Conservation (phyloP, 805 yeast species). For the Cyberlindnera japonica region DNA sequence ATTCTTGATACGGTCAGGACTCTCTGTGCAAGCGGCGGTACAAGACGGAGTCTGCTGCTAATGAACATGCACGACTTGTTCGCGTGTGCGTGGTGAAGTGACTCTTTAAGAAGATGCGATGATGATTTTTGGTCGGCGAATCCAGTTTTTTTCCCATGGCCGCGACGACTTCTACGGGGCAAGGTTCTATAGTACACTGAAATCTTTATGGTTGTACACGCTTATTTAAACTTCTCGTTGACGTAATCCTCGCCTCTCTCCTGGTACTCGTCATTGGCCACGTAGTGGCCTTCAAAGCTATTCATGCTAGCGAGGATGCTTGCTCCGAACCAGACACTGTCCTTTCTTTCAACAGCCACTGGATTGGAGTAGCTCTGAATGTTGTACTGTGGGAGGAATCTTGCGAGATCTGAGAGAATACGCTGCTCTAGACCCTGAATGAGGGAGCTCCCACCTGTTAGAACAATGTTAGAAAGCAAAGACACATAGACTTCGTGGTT, state of each 20-base stretch:
- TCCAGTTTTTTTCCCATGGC: not conserved
- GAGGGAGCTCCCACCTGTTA: constrained; percentile 70
- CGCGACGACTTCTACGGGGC: no score
- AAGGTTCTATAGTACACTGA: no score
- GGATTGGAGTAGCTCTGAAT: constrained; percentile 57
- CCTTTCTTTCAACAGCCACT: constrained; percentile 57
- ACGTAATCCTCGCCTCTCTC: constrained; percentile 58
- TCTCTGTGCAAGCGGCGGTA: not conserved
- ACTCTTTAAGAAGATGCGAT: no score
- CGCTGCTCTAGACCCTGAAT: constrained; percentile 70
- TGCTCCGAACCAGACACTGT: constrained; percentile 79
- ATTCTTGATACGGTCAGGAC: not conserved
- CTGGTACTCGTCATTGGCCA: constrained; percentile 63
- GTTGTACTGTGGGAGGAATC: constrained; percentile 64
- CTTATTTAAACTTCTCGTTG: constrained; percentile 41
- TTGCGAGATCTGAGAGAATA: constrained; percentile 56
- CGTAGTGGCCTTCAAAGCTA: constrained; percentile 79
- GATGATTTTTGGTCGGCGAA: not conserved
- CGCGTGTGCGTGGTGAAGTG: no score
- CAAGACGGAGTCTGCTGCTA: not conserved
- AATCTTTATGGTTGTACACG: no score
- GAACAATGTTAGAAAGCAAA: constrained; percentile 59
- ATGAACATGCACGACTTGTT: constrained; percentile 12
- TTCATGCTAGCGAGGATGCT: constrained; percentile 73
- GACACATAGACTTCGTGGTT: constrained; percentile 37